Base-by-base conservation (phyloP, 306 rosid species). In the Vigna trinervia region DNA sequence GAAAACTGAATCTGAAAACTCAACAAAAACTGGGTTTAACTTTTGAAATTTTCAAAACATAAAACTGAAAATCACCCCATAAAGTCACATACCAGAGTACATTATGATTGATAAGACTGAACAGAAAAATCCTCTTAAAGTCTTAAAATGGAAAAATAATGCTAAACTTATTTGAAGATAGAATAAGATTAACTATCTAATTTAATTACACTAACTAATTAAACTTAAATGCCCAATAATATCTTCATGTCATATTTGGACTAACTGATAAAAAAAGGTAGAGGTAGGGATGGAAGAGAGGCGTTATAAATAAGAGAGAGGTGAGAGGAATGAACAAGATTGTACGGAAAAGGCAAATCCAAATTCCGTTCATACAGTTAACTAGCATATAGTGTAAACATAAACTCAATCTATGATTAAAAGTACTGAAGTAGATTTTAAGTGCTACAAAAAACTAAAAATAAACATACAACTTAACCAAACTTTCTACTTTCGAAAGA, bases 271-370 rank as follows among this genome's bases (percentile, higher is more conserved):
- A 72, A 8, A 73, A 41, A 26, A 2, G 28, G 28, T 26, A 26
- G 28, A 41, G 43, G 56, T 39, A 14, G 68, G 23, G 69, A 43
- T 15, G 46, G 34, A 20, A 20, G 65, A 71, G 61, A 71, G 64
- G 63, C 50, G 12, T 19, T 7, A 57, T 10, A 72, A 56, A 54
- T 54, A 54, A 7, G 14, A 71, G 28, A 2, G 23, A 0, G 34
- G 5, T 5, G 38, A 28, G 41, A 0, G 22, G 6, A 9, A 53
- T 56, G 14, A 74, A 59, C 46, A 59, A 45, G 58, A 39, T 19
- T 19, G 32, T 10, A 17, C 8, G 57, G 38, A 56, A 10, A 43
- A 50, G 32, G 8, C 32, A n/a, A 74, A 45, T 36, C 58, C 78
- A 26, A 23, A 9, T 15, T 45, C 47, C n/a, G 14, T 3, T 46